phyloP scores from a whole-genome alignment of 257 asterid species.

The Sherardia arvensis region DNA sequence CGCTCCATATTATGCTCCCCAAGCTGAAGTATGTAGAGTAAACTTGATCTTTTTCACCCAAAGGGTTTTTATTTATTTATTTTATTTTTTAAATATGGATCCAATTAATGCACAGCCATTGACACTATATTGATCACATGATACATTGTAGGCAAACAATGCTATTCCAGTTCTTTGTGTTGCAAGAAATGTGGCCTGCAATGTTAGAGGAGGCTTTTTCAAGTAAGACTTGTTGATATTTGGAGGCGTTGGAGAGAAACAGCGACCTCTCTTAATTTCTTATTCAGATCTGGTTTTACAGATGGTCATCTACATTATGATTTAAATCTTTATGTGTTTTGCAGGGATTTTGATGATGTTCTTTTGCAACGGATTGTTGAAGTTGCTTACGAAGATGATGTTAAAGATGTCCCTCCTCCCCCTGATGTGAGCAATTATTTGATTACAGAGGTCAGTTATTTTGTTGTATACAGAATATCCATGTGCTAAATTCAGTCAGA shows the following conservation, averaged over 20 bases:
- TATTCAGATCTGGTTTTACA: neutral
- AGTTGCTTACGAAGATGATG: slow-evolving; percentile 73
- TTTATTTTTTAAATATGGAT: slow-evolving; percentile 11
- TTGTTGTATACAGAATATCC: neutral
- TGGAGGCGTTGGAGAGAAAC: neutral
- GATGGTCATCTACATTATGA: neutral
- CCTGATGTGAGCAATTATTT: slow-evolving; percentile 96
- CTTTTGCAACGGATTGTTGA: slow-evolving; percentile 53
- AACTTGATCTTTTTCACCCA: neutral
- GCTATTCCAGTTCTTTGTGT: slow-evolving; percentile 95
- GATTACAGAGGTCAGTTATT: slow-evolving; percentile 68
- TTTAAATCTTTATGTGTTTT: slow-evolving; percentile 2
- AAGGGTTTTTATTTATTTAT: neutral
- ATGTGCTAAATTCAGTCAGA: neutral
- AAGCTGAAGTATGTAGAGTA: slow-evolving; percentile 68
- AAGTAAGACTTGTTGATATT: slow-evolving; percentile 37
- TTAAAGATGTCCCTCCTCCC: slow-evolving; percentile 60
- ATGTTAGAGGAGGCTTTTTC: slow-evolving; percentile 92
- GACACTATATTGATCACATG: slow-evolving; percentile 15
- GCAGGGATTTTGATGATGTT: slow-evolving; percentile 83
- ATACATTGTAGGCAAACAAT: slow-evolving; percentile 47
- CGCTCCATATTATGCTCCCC: slow-evolving; percentile 97
- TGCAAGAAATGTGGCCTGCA: slow-evolving; percentile 98
- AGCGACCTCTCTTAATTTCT: slow-evolving; percentile 3
- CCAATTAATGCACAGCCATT: slow-evolving; percentile 2